phyloP scores from a whole-genome alignment of 805 yeast species.

The Metschnikowia kunwiensis region DNA sequence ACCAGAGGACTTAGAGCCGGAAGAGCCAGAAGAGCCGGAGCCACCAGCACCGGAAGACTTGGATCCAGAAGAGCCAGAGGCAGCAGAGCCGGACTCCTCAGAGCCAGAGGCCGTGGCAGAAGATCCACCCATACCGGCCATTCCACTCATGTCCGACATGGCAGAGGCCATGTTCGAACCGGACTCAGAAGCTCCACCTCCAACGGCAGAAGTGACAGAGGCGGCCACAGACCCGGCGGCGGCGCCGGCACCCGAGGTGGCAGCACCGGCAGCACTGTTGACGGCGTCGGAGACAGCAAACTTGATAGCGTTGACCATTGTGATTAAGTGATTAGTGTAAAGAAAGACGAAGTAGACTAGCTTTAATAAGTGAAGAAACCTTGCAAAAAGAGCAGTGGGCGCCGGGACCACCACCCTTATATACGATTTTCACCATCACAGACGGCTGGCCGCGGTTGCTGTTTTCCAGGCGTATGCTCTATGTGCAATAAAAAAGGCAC shows the following conservation, averaged over 20 bases:
- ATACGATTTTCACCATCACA: too few species aligned
- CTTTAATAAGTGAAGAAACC: too few species aligned
- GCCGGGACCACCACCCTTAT: too few species aligned
- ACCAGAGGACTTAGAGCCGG: too few species aligned
- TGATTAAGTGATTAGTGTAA: constrained; percentile 1
- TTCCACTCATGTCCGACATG: too few species aligned
- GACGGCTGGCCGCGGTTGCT: too few species aligned
- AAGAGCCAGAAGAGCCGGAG: too few species aligned
- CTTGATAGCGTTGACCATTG: constrained; percentile 31
- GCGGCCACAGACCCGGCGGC: constrained; percentile 11
- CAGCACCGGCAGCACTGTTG: constrained; percentile 11
- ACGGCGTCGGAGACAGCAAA: constrained; percentile 22
- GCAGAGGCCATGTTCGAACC: neutral
- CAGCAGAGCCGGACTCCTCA: constrained; percentile 3
- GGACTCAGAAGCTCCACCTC: constrained; percentile 1
- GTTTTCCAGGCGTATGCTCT: too few species aligned
- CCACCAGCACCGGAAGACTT: constrained; percentile 20
- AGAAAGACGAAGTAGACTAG: too few species aligned
- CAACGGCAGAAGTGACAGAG: constrained; percentile 3
- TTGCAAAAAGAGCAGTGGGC: too few species aligned
- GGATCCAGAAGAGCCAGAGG: constrained; percentile 10
- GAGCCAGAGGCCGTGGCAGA: constrained; percentile 11
- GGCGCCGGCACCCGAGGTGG: constrained; percentile 3
- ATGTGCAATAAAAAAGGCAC: too few species aligned
- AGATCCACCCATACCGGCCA: constrained; percentile 15